These are phyloP conservation scores for Diaporthe velutina DNA, from an alignment of 2,329 filamentous ascomycete genomes.

Conservation along the genomic window DNA sequence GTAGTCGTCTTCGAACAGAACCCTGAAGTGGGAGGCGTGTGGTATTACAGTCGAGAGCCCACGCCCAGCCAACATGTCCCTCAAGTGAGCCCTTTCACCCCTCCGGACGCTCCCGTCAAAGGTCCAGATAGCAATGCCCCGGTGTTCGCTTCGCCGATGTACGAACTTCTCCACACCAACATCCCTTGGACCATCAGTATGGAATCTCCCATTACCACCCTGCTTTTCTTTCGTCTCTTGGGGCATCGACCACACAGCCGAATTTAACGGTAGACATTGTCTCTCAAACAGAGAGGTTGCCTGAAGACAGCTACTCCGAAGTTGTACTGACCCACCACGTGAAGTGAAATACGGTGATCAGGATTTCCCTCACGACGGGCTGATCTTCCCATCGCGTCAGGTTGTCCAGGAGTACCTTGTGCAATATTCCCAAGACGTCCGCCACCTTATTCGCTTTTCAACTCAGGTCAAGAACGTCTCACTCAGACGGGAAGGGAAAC, in stretches of 20 bases:
- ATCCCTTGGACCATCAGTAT: slow-evolving; percentile 79
- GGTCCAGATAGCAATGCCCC: slow-evolving; percentile 55
- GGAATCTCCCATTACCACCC: not conserved
- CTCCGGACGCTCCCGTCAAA: slow-evolving; percentile 74
- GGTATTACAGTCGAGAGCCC: slow-evolving; percentile 78
- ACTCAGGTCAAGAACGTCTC: slow-evolving; percentile 76
- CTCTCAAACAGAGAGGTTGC: not conserved
- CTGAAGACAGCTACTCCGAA: not conserved
- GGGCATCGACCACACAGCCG: not conserved
- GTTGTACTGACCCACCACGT: slow-evolving; percentile 2
- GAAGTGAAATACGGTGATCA: slow-evolving; percentile 79
- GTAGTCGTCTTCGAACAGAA: slow-evolving; percentile 89
- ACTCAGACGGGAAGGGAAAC: slow-evolving; percentile 49
- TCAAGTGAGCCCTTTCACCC: slow-evolving; percentile 74
- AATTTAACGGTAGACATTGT: not conserved
- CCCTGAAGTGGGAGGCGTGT: slow-evolving; percentile 81
- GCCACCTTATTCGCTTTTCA: slow-evolving; percentile 76
- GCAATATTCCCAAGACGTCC: slow-evolving; percentile 77
- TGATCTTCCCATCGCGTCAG: slow-evolving; percentile 81
- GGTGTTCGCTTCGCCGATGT: slow-evolving; percentile 85
- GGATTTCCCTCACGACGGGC: slow-evolving; percentile 71
- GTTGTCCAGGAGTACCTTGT: slow-evolving; percentile 81
- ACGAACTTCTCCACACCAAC: slow-evolving; percentile 86
- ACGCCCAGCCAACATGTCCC: slow-evolving; percentile 69
- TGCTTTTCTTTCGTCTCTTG: not conserved